Evolutionary conservation across 768 basidiomycete species (phyloP).

Genomic region (Tricholoma matsutake): DNA sequence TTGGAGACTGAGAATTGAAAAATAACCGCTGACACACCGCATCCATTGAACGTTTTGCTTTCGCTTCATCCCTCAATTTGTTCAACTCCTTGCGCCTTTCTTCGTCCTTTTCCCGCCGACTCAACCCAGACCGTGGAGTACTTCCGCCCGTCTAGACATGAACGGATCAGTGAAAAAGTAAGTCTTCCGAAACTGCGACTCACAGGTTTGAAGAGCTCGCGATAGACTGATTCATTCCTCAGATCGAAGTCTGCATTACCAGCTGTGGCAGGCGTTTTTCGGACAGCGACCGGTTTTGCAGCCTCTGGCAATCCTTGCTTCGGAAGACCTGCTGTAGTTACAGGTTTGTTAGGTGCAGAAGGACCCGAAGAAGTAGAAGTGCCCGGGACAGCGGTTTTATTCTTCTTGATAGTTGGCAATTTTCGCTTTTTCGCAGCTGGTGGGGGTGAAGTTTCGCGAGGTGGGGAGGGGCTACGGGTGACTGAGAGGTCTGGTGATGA

Average conservation of each 20-base stretch:
- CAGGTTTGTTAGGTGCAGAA: slow-evolving; percentile 22
- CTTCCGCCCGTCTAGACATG: slow-evolving; percentile 37
- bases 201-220: slow-evolving; percentile 58
- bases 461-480: slow-evolving; percentile 23
- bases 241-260: slow-evolving; percentile 61
- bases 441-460: slow-evolving; percentile 31
- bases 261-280: slow-evolving; percentile 40
- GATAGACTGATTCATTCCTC: slow-evolving; percentile 60
- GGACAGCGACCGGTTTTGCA: slow-evolving; percentile 23
- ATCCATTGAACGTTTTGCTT: slow-evolving; percentile 52
- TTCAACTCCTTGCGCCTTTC: slow-evolving; percentile 66
- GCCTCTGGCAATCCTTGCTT: slow-evolving; percentile 27
- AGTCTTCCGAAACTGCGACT: slow-evolving; percentile 12
- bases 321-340: slow-evolving; percentile 21
- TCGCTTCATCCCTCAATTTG: slow-evolving; percentile 68
- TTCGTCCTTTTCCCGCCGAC: slow-evolving; percentile 53
- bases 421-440: slow-evolving; percentile 39
- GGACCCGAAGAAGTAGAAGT: slow-evolving; percentile 24
- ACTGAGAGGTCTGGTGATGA: slow-evolving; percentile 15
- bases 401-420: slow-evolving; percentile 68
- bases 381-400: slow-evolving; percentile 35
- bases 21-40: slow-evolving; percentile 39
- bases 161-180: not conserved
- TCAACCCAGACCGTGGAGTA: slow-evolving; percentile 44
- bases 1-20: not conserved